These are phyloP conservation scores for Aspergillus melleus DNA, from an alignment of 2,329 filamentous ascomycete species.

Conservation along the genomic window DNA sequence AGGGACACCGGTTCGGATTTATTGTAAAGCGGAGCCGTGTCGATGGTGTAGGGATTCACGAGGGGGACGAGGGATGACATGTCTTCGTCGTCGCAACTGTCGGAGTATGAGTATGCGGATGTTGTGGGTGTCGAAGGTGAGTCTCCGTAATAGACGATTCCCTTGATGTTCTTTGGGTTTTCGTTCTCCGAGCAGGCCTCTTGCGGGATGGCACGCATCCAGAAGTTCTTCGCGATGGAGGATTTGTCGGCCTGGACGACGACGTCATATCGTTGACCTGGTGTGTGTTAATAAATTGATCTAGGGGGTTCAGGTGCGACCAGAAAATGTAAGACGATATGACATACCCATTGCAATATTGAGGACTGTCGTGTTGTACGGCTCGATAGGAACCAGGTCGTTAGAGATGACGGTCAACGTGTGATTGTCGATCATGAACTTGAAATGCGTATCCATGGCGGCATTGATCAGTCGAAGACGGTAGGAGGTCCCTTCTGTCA, in stretches of 20 bases:
- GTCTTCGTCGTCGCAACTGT: conserved; percentile 29
- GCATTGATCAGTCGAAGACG: conserved; percentile 30
- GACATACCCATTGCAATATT: conserved; percentile 45
- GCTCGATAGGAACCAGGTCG: conserved; percentile 61
- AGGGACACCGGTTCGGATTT: neutral
- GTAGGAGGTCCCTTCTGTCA: conserved; percentile 38
- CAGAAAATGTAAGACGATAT: neutral
- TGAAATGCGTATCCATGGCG: conserved; percentile 26
- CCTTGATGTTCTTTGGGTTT: conserved; percentile 47
- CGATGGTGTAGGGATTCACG: conserved; percentile 18
- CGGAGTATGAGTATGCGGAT: conserved; percentile 17
- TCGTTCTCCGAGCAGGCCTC: conserved; percentile 43
- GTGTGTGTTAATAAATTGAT: neutral
- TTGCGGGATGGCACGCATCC: conserved; percentile 49
- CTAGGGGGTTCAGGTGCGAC: neutral
- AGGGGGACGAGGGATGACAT: conserved; percentile 27
- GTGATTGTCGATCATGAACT: conserved; percentile 56
- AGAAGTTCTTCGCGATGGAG: conserved; percentile 25
- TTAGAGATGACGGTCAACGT: conserved; percentile 57
- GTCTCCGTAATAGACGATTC: conserved; percentile 48
- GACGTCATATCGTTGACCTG: conserved; percentile 43
- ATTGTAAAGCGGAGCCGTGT: neutral
- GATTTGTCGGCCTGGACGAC: conserved; percentile 31
- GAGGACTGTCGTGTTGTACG: conserved; percentile 52
- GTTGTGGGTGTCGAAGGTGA: conserved; percentile 19